Percentiles rank a stretch among this genome's conserved stretches.
Evolutionary conservation across 208 protist species (phyloP).

Genomic region (Hexamita inflata): DNA sequence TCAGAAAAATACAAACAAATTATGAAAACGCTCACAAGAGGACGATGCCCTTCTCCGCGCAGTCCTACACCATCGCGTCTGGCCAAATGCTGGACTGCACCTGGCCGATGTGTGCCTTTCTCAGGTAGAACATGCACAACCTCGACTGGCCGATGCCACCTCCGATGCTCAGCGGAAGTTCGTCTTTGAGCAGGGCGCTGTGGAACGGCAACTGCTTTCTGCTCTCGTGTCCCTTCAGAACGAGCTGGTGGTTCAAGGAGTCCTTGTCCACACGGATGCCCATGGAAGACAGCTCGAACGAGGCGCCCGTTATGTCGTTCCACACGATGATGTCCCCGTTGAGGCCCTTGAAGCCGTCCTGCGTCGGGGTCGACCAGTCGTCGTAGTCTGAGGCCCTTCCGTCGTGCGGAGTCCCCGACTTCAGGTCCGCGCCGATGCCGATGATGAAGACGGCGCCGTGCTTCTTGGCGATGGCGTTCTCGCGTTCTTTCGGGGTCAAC

Average conservation of each 20-base stretch:
- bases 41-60: background rate
- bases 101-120: constrained; percentile 68
- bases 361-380: too few relatives aligned
- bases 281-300: constrained; percentile 65
- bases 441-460: too few relatives aligned
- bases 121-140: constrained; percentile 62
- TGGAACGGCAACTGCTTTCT: constrained; percentile 57
- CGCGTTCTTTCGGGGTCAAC: too few relatives aligned
- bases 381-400: too few relatives aligned
- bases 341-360: too few relatives aligned
- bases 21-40: constrained; percentile 26
- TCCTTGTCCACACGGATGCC: constrained; percentile 66
- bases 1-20: constrained; percentile 7
- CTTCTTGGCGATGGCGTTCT: too few relatives aligned
- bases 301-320: too few relatives aligned
- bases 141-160: constrained; percentile 55
- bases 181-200: constrained; percentile 56
- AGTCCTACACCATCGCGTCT: constrained; percentile 25
- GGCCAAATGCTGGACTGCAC: constrained; percentile 53
- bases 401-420: too few relatives aligned
- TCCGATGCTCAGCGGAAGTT: constrained; percentile 60
- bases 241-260: constrained; percentile 57
- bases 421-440: too few relatives aligned
- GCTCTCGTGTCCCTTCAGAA: constrained; percentile 54
- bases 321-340: too few relatives aligned